These are phyloP conservation scores for Mucor indicus DNA, from an alignment of 371 early-diverging fungal genomes.

Conservation along the genomic window DNA sequence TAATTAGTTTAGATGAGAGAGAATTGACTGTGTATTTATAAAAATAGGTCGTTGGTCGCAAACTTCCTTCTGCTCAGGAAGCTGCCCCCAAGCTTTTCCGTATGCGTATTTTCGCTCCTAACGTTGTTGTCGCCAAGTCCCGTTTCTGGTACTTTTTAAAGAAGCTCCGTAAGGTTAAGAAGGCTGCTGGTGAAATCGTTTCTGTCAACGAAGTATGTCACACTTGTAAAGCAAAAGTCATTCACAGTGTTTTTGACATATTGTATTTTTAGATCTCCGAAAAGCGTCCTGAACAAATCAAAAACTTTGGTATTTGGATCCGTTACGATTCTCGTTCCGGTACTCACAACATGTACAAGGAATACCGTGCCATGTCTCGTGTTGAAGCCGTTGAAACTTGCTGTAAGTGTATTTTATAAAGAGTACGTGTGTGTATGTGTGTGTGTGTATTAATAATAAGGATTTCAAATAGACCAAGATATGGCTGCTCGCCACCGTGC, in stretches of 20 bases:
- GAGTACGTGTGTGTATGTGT: too few species aligned
- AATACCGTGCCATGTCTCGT: conserved; percentile 95
- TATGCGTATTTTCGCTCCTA: conserved; percentile 96
- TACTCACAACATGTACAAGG: conserved; percentile 99
- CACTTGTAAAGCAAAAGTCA: not conserved
- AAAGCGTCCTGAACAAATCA: conserved; percentile 84
- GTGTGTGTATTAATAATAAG: too few species aligned
- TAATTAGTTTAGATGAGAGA: not conserved
- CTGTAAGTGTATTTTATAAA: conserved; percentile 43
- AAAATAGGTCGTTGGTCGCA: conserved; percentile 89
- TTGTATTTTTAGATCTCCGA: conserved; percentile 71
- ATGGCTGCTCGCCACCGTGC: conserved; percentile 97
- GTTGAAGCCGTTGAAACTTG: conserved; percentile 88
- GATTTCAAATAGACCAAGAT: conserved; percentile 88
- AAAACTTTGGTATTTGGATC: conserved; percentile 98
- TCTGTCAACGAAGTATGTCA: conserved; percentile 69
- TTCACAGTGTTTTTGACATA: too few species aligned
- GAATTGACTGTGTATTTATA: too few species aligned
- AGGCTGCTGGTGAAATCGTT: conserved; percentile 92
- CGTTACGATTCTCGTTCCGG: conserved; percentile 98
- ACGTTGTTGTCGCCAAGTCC: conserved; percentile 94
- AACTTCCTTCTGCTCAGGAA: conserved; percentile 87
- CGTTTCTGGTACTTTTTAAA: conserved; percentile 98
- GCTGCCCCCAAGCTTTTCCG: conserved; percentile 92
- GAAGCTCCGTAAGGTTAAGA: conserved; percentile 97